Conservation (phyloP, 495 filamentous ascomycete genomes). For the Neurospora terricola region DNA sequence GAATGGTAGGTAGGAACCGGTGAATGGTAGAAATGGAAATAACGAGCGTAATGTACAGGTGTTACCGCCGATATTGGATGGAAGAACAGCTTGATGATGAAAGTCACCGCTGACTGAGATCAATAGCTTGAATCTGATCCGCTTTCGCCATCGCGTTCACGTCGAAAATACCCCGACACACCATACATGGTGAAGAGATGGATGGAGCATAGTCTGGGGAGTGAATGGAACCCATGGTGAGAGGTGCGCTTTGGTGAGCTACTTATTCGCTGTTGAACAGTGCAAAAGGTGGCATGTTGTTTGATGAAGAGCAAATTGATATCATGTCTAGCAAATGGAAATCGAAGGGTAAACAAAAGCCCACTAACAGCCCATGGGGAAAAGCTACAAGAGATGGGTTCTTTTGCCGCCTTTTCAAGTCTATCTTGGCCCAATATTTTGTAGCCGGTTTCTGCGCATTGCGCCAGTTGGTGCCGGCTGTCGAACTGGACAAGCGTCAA, state of each 20-base stretch:
- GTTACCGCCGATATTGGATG: not conserved
- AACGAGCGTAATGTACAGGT: not conserved
- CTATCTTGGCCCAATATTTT: no score
- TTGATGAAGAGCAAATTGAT: not conserved
- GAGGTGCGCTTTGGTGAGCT: not conserved
- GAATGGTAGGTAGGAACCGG: not conserved
- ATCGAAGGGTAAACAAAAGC: no score
- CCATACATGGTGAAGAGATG: not conserved
- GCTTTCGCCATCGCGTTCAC: not conserved
- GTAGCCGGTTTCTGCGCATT: no score
- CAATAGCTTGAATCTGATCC: not conserved
- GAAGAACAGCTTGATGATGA: not conserved
- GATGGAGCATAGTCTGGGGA: not conserved
- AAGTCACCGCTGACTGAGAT: not conserved
- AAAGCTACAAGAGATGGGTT: no score
- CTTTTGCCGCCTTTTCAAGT: no score
- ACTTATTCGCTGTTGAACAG: not conserved
- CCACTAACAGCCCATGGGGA: no score
- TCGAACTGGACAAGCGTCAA: not conserved
- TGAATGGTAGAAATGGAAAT: not conserved
- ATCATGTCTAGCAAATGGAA: no score
- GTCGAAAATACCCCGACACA: not conserved
- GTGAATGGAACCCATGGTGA: not conserved
- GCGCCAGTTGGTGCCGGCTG: not conserved
- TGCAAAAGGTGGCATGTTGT: not conserved